Percentiles rank a stretch among this genome's conserved stretches.
Conservation (phyloP, 139 green algal species). For the Tetraselmis chui region DNA sequence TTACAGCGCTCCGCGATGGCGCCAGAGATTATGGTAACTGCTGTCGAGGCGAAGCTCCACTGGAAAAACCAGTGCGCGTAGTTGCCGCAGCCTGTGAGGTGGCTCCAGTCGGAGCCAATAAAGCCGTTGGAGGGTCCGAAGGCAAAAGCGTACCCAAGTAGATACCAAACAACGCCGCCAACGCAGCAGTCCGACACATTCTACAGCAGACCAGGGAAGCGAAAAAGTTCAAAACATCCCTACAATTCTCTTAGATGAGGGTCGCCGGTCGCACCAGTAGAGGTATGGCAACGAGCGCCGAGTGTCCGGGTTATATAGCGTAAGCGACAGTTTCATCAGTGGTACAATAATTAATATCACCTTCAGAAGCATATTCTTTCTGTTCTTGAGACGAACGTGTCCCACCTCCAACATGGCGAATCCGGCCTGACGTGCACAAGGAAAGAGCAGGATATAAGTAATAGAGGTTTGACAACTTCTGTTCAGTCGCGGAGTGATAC, state of each 20-base stretch:
- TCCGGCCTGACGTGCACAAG: background rate
- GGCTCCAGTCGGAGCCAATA: background rate
- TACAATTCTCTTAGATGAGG: no score
- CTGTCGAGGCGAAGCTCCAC: slow-evolving; percentile 64
- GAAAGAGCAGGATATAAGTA: background rate
- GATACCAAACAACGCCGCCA: background rate
- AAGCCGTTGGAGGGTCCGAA: background rate
- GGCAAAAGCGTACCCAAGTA: background rate
- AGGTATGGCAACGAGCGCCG: no score
- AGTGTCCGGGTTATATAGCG: no score
- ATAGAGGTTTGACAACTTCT: background rate
- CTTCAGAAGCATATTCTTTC: background rate
- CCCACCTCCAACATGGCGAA: background rate
- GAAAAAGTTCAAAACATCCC: background rate
- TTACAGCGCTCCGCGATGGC: slow-evolving; percentile 62
- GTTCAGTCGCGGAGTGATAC: background rate
- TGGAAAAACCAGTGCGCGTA: slow-evolving; percentile 53
- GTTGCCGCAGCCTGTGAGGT: background rate
- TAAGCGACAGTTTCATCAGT: no score
- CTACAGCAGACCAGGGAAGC: background rate
- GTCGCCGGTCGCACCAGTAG: no score
- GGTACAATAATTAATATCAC: background rate
- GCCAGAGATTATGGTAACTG: slow-evolving; percentile 60
- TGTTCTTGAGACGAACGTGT: background rate
- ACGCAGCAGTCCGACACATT: background rate